Evolutionary conservation across 78 protist species (phyloP).

Genomic region (Polysphondylium violaceum): DNA sequence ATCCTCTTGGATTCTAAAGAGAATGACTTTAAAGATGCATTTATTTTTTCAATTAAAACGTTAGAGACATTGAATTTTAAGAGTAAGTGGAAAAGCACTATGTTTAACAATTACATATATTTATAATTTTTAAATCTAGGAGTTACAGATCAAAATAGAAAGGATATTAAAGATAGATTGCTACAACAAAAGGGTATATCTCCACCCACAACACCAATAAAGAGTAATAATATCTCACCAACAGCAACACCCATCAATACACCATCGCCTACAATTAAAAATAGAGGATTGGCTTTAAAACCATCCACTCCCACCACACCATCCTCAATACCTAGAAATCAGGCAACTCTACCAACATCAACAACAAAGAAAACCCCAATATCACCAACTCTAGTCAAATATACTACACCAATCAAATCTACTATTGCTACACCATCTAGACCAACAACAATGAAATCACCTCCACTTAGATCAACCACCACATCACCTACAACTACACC

Average conservation of each 20-base stretch:
- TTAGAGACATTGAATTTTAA: slow-evolving; percentile 15
- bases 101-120: too few relatives aligned
- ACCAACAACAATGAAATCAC: too few relatives aligned
- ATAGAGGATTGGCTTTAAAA: too few relatives aligned
- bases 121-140: background rate
- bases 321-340: too few relatives aligned
- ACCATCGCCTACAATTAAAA: background rate
- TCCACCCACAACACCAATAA: background rate
- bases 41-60: background rate
- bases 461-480: too few relatives aligned
- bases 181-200: background rate
- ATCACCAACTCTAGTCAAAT: background rate
- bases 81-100: too few relatives aligned
- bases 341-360: too few relatives aligned
- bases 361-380: background rate
- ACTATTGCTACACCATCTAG: too few relatives aligned
- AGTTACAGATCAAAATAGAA: background rate
- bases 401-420: background rate
- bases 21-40: background rate
- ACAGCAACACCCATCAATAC: background rate
- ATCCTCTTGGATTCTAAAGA: background rate
- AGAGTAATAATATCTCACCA: too few relatives aligned
- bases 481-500: too few relatives aligned
- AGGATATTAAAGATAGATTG: background rate
- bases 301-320: too few relatives aligned